Evolutionary conservation across 805 yeast species (phyloP).

Genomic region (Cyberlindnera subsufficiens): DNA sequence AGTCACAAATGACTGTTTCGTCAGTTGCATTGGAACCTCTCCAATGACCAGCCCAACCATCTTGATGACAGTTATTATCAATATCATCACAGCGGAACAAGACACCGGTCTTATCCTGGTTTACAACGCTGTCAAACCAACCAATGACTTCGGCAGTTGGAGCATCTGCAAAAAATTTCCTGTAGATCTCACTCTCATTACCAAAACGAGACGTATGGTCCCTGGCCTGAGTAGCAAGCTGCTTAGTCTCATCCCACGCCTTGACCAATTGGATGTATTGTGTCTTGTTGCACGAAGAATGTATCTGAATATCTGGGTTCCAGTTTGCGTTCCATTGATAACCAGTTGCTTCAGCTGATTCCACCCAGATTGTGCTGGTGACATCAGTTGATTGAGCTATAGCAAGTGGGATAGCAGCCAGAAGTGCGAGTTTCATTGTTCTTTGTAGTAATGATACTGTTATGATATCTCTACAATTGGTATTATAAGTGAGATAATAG

Average conservation of each 20-base stretch:
- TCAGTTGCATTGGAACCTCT: constrained; percentile 29
- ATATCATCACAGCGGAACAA: constrained; percentile 35
- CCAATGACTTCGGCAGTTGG: constrained; percentile 32
- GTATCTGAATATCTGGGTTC: constrained; percentile 17
- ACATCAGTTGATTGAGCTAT: background rate
- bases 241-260: constrained; percentile 29
- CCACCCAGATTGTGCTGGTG: constrained; percentile 10
- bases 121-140: constrained; percentile 27
- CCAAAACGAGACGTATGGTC: constrained; percentile 30
- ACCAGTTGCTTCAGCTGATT: constrained; percentile 5
- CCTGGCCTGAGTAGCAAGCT: constrained; percentile 30
- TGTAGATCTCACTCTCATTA: constrained; percentile 26
- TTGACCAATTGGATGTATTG: constrained; percentile 11
- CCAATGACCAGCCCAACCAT: constrained; percentile 35
- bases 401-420: too few relatives aligned
- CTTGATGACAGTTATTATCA: constrained; percentile 30
- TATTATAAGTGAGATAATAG: too few relatives aligned
- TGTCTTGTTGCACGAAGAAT: constrained; percentile 16
- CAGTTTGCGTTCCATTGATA: constrained; percentile 13
- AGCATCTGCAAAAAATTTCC: constrained; percentile 34
- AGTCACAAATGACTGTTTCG: constrained; percentile 36
- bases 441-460: too few relatives aligned
- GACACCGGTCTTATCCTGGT: constrained; percentile 28
- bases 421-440: too few relatives aligned
- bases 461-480: too few relatives aligned